A percentile compares a stretch with the other conserved stretches of the same genome.
Evolutionary conservation across 352 stramenopile species (phyloP).

Genomic region (Phytopythium helicoides): DNA sequence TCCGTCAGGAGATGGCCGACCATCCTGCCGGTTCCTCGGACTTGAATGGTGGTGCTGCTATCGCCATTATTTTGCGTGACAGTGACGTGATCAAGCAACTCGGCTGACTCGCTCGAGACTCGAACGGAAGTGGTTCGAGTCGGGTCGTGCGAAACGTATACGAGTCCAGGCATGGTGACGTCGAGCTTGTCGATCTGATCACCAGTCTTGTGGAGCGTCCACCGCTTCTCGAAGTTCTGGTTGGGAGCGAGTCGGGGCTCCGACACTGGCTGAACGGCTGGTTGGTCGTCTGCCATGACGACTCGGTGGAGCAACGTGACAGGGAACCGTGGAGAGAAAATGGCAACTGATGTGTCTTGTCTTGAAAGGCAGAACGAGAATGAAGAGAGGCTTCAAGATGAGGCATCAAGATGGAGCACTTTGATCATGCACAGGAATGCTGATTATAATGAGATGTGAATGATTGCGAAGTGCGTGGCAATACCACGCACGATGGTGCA

Average conservation of each 20-base stretch:
- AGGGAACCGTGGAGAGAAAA: no score
- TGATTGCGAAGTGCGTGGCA: no score
- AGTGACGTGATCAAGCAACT: not conserved
- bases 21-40: not conserved
- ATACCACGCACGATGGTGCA: no score
- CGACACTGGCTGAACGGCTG: not conserved
- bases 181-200: not conserved
- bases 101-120: slow-evolving; percentile 1
- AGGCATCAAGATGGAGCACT: no score
- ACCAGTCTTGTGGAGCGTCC: not conserved
- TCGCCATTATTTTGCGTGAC: not conserved
- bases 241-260: not conserved
- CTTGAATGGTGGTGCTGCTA: not conserved
- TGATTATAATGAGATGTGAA: no score
- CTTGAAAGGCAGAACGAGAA: no score
- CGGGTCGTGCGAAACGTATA: slow-evolving; percentile 5
- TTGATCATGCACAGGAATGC: no score
- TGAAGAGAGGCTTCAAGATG: no score
- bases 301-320: no score
- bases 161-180: not conserved
- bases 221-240: slow-evolving; percentile 4
- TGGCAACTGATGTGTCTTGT: no score
- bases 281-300: not conserved
- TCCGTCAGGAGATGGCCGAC: slow-evolving; percentile 1
- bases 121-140: not conserved